Base-by-base conservation (phyloP, 2,329 filamentous ascomycete genomes). In the Penicillium sp. region DNA sequence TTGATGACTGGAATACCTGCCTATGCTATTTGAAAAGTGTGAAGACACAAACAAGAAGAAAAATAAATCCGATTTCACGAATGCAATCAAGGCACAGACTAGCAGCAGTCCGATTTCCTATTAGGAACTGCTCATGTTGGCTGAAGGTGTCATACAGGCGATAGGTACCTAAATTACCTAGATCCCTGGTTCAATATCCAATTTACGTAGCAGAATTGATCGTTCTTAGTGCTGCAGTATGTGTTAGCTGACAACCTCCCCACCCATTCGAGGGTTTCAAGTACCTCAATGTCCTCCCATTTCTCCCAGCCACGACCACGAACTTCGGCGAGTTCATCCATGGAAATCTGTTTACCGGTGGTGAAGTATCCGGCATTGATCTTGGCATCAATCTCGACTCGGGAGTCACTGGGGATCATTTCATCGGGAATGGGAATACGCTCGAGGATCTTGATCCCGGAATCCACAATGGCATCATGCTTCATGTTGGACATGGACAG, bases 311-410 rank as follows among this genome's bases (percentile, higher is more conserved):
- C 91, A 68, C 94, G 87, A 65, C 94, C 94, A 76, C 95, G 89
- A 30, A 98, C 93, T 58, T 91, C 89, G 68, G 89, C 84, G 65
- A 98, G 84, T 78, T 97, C 93, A 60, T 94, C 91, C 74, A 90
- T 88, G 1, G 91, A 95, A 87, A 96, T 92, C 70, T 92, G 86
- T 79, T 95, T 93, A 55, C 93, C 94, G 13, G 90, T 92, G 7
- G 94, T 97, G 76, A 97, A 89, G 73, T 89, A 89, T 24, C 88
- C 95, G 63, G 94, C 93, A 70, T 94, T 95, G 75, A 98, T 97
- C 83, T 98, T 98, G 62, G 95, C 95, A 78, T 98, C 95, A 73
- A 98, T 99, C 79, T 99, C 95, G n/a, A 98, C 95, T 68, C 94
- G 85, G 57, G 93, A 96, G 79, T 98, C 95, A 65, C 89, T 91